Evolutionary conservation across 345 rosid genomes (phyloP).

Genomic region (Eutrema japonicum): DNA sequence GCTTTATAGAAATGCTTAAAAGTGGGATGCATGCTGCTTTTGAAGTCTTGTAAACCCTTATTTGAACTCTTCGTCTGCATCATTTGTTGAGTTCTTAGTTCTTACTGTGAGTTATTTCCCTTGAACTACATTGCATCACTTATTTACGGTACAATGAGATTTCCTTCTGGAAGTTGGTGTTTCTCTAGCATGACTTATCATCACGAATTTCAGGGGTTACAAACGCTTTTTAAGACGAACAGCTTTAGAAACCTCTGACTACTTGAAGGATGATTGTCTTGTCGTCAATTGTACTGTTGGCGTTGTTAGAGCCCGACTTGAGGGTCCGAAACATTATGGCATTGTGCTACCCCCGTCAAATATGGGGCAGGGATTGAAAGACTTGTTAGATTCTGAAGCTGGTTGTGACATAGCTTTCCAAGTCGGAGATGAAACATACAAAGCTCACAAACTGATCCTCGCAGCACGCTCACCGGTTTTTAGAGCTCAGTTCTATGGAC

Average conservation of each 20-base stretch:
- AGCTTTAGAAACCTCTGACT: constrained; percentile 77
- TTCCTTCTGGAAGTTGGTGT: background rate
- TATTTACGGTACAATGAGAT: background rate
- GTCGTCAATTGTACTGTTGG: constrained; percentile 90
- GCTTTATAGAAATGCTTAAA: background rate
- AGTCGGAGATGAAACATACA: constrained; percentile 77
- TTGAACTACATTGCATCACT: background rate
- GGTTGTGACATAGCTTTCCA: constrained; percentile 77
- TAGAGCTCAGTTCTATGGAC: constrained; percentile 92
- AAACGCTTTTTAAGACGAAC: constrained; percentile 81
- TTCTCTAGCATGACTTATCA: constrained; percentile 3
- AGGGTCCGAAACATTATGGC: constrained; percentile 68
- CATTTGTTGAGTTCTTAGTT: constrained; percentile 24
- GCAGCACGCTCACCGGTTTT: constrained; percentile 96
- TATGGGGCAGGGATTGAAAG: constrained; percentile 76
- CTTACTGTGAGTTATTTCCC: background rate
- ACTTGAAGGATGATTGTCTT: constrained; percentile 80
- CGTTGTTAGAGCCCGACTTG: constrained; percentile 74
- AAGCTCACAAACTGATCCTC: constrained; percentile 87
- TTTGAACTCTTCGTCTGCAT: constrained; percentile 9
- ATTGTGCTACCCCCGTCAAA: constrained; percentile 69
- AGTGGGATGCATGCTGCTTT: constrained; percentile 1
- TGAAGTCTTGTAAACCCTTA: background rate
- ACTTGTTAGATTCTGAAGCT: constrained; percentile 71
- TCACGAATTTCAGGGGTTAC: constrained; percentile 75